These are phyloP conservation scores for Cercospora sp. DNA, from an alignment of 2,329 filamentous ascomycete genomes.

Conservation along the genomic window DNA sequence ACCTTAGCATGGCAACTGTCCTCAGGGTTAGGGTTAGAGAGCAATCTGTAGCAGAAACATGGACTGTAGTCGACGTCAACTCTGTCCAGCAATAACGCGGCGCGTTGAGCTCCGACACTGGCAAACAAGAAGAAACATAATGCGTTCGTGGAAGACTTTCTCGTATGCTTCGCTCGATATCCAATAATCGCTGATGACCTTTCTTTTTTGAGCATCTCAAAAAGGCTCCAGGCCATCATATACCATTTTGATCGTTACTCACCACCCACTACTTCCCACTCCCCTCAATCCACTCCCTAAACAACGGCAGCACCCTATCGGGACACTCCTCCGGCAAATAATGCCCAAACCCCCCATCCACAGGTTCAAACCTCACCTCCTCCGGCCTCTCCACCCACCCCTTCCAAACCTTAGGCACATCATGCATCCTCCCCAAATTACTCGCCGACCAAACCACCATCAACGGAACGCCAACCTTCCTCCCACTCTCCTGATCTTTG, in stretches of 20 bases:
- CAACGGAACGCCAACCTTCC: slow-evolving; percentile 46
- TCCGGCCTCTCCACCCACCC: slow-evolving; percentile 46
- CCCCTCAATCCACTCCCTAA: slow-evolving; percentile 32
- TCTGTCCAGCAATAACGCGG: no score
- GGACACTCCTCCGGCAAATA: slow-evolving; percentile 52
- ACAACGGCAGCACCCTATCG: slow-evolving; percentile 37
- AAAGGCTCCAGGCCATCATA: no score
- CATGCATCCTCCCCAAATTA: slow-evolving; percentile 46
- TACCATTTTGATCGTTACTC: background rate
- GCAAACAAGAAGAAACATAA: no score
- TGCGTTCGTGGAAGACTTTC: no score
- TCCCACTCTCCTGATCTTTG: slow-evolving; percentile 48
- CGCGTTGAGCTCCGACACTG: no score
- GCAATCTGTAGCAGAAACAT: no score
- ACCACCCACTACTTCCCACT: slow-evolving; percentile 13
- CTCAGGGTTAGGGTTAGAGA: no score
- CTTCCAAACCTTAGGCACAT: slow-evolving; percentile 49
- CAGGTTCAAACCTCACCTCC: slow-evolving; percentile 37
- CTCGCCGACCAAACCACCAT: slow-evolving; percentile 49
- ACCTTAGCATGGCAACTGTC: no score
- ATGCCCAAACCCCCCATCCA: slow-evolving; percentile 47
- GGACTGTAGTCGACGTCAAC: no score
- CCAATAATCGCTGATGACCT: no score
- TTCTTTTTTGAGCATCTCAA: no score
- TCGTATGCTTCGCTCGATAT: no score